Conservation (phyloP, 306 rosid species). For the Ormosia emarginata region DNA sequence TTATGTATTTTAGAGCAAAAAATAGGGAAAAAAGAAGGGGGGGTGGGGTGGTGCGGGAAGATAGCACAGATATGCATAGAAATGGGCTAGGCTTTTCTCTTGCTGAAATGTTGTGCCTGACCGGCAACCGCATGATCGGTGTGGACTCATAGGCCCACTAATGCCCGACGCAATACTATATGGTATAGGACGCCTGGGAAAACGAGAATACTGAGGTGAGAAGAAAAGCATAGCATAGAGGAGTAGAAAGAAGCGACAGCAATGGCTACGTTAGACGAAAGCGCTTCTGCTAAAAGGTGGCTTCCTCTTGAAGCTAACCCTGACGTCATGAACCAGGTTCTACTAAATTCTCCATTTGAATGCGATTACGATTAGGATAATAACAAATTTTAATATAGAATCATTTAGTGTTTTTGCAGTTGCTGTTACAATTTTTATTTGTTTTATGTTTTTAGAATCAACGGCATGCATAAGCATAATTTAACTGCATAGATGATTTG, state of each 20-base stretch:
- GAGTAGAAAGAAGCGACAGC: not conserved
- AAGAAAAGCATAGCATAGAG: not conserved
- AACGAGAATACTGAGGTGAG: not conserved
- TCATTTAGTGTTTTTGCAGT: not conserved
- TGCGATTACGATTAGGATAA: not conserved
- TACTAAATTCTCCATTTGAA: not conserved
- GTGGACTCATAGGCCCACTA: not conserved
- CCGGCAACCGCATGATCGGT: not conserved
- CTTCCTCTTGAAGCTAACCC: slow-evolving; percentile 95
- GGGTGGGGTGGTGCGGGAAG: too few relatives aligned
- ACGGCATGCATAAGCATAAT: not conserved
- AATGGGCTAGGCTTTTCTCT: not conserved
- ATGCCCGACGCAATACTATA: not conserved
- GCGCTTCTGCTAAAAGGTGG: slow-evolving; percentile 58
- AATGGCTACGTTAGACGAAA: slow-evolving; percentile 49
- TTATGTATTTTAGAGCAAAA: too few relatives aligned
- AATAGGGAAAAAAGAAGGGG: too few relatives aligned
- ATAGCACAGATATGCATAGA: too few relatives aligned
- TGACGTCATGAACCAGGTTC: slow-evolving; percentile 81
- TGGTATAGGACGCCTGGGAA: not conserved
- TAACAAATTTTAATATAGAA: not conserved
- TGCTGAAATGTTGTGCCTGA: not conserved
- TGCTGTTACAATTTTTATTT: not conserved
- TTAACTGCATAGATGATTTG: slow-evolving; percentile 9
- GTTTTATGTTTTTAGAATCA: not conserved